phyloP scores from a whole-genome alignment of 192 early-diverging fungal species.

The Pilobolus umbonatus region DNA sequence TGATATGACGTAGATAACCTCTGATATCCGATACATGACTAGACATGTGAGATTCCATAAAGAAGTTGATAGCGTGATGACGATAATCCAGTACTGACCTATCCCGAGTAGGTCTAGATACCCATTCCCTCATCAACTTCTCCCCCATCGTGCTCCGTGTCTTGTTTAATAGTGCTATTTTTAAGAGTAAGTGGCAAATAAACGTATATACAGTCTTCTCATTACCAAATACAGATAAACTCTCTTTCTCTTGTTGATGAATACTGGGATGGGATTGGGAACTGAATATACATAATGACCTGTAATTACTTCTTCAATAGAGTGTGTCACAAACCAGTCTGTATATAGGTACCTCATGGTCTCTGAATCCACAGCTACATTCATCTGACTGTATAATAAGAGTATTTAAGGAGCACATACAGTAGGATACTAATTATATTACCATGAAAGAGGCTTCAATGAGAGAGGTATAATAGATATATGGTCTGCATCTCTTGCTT shows the following conservation, averaged over 20 bases:
- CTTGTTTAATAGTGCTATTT: conserved; percentile 56
- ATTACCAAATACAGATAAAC: conserved; percentile 71
- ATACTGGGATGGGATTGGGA: conserved; percentile 78
- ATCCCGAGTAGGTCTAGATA: conserved; percentile 56
- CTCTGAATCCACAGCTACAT: conserved; percentile 58
- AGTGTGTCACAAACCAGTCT: background rate
- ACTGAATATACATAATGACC: conserved; percentile 78
- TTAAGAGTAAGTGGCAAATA: background rate
- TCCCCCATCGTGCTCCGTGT: conserved; percentile 57
- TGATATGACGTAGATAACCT: conserved; percentile 37
- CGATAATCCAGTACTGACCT: conserved; percentile 41
- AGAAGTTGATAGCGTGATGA: conserved; percentile 53
- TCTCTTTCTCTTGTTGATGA: conserved; percentile 64
- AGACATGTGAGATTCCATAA: conserved; percentile 41
- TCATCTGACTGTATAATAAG: conserved; percentile 27
- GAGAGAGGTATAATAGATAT: conserved; percentile 2
- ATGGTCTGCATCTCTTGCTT: conserved; percentile 2
- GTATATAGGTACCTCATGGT: conserved; percentile 43
- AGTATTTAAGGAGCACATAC: background rate
- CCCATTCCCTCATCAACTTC: conserved; percentile 60
- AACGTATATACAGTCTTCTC: background rate
- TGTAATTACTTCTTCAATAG: conserved; percentile 17
- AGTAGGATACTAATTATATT: conserved; percentile 22
- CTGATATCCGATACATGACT: conserved; percentile 37
- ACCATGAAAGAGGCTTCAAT: conserved; percentile 31